Base-by-base conservation (phyloP, 2,329 filamentous ascomycete genomes). In the Periconia macrospinosa region DNA sequence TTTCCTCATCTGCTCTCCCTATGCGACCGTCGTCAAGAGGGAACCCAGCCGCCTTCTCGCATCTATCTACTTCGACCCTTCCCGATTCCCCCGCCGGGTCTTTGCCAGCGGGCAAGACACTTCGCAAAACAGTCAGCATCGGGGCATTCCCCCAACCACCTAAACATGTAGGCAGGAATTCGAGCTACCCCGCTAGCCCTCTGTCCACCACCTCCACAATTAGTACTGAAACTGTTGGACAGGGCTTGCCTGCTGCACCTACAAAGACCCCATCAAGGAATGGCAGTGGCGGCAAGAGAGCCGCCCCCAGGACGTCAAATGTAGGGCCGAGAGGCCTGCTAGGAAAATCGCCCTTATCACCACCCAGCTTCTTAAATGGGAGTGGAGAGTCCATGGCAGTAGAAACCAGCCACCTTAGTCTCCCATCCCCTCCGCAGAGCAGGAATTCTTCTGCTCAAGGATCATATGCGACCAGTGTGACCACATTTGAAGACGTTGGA, bases 71-170 rank as follows among this genome's bases (percentile, higher is more conserved):
- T 6, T 65, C 79, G 13, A 71, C 70, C 40, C 77, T 77, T 13
- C 65, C 66, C 18, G 67, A 73, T 30, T 78, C 84, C 2, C 54
- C 66, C 6, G 54, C 61, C 2, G 60, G 63, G 8, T 54, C 62
- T 9, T 56, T 68, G 13, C 67, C 72, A 3, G 59, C 69, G 1
- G 85, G 86, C 23, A 92, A 87, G 73, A 85, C 87, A 1, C 75
- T 97, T 51, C 86, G 92, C 57, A 95, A 95, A 75, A 90, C 90
- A 1, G 88, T 96, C 67, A 97, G 92, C 80, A 96, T 97, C 68
- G 93, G 92, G 69, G 88, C 91, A 1, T 97, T 97, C 68, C 93
- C 93, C 30, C 90, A 96, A 60, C 93, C 93, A 14, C 93, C 93
- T 14, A 87, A 87, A 61, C 84, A 86, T 45, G 81, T 83, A 50